Base-by-base conservation (phyloP, 2,329 filamentous ascomycete genomes). In the Alternaria arborescens region DNA sequence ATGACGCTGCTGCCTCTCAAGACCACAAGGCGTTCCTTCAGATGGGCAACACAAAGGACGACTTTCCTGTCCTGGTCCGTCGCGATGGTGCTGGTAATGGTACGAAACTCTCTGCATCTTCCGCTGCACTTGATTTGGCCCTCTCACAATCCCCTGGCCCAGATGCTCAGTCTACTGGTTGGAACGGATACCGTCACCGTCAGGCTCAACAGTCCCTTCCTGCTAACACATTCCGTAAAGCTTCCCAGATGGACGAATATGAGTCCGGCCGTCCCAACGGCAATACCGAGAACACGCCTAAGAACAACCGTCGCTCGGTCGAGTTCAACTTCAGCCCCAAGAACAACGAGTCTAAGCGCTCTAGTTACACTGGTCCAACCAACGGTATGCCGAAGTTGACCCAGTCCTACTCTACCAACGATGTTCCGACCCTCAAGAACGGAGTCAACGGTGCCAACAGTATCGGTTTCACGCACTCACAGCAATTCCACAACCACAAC, bases 341-440 rank as follows among this genome's bases (percentile, higher is more conserved):
- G 64, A 65, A 64, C 32, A 53, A 63, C 22, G 80, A 82, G 51
- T 75, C 77, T 50, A 82, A 83, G 76, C 81, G 81, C 53, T 78
- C 82, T 12, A 79, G 78, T 58, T 78, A 80, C 50, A 72, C 66
- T 83, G 89, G 80, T 88, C 89, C 54, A 79, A 65, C 64, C 61
- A 85, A 90, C 77, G 84, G 87, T 26, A 87, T 87, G 54, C 91
- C 90, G 30, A 93, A 92, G 82, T 80, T 97, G 59, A 91, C 94
- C 79, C 89, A 91, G 44, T 97, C 94, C 0, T 97, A 92, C 81
- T 97, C 95, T 10, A 89, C 92, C 55, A 95, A 91, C 78, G 94
- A 98, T 73, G 85, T 97, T 20, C 91, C 93, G 5, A 96, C 93
- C 8, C 83, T 93, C 73, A 97, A 95, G 85, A 90, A 85, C 67